Evolutionary conservation across 2,329 filamentous ascomycete genomes (phyloP), one percentile per base, ranked within the genome.

Genomic region (Ophiostoma novo-ulmi): DNA sequence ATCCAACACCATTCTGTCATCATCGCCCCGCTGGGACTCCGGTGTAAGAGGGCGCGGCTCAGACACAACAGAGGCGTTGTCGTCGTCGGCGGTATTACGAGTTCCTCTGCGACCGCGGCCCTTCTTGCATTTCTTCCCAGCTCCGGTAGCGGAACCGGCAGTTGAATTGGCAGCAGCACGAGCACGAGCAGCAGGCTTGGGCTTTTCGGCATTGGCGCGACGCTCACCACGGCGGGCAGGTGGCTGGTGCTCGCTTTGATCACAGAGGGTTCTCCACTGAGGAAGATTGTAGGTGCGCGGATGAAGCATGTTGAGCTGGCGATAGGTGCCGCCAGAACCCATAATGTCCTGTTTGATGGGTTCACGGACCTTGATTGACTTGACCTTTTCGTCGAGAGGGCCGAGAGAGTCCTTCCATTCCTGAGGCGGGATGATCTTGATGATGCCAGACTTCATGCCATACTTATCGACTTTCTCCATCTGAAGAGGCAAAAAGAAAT

Each of bases 341-440:
- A 96, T 94, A 76, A 99, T 99, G 77, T 99, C 95, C 80, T 99
- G 95, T 78, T 93, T 97, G 78, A 99, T 98, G 3, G 95, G 95
- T 75, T 99, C 96, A 80, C 94, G 94, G 77, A 99, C 94, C 77
- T 89, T 90, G 79, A 99, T 92, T 73, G 91, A 89, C 81, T 97
- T 98, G 74, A 99, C 87, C 68, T 93, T 85, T 76, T 97, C 91
- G 77, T 95, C 89, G 73, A 97, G 87, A 52, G 87, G 83, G 20
- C 92, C 91, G 52, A 95, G 88, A 36, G 88, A 85, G 74, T 94
- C 88, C 80, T 87, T 95, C 95, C 95, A 99, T 87, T 98, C 94
- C 76, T 90, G 82, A 0, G 95, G 95, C 38, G 95, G 94, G 69
- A 98, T 90, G 71, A 99, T 91, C 81, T 99, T 98, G 78, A 98